These are phyloP conservation scores for Wickerhamomyces tratensis DNA, from an alignment of 805 yeast genomes.

Conservation along the genomic window DNA sequence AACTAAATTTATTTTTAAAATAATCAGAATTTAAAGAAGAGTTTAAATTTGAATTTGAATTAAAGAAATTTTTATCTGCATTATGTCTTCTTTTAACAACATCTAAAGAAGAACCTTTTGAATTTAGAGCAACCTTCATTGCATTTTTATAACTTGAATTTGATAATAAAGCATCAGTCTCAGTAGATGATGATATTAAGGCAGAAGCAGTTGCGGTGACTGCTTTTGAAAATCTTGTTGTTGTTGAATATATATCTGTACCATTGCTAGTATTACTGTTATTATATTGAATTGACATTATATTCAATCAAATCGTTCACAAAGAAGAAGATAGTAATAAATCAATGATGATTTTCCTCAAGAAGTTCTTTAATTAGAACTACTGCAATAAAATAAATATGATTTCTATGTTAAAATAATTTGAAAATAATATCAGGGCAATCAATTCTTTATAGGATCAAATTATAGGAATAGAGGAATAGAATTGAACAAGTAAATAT, in stretches of 20 bases:
- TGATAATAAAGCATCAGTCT: conserved; percentile 26
- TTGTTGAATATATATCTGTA: conserved; percentile 17
- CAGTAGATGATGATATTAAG: conserved; percentile 20
- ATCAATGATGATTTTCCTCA: too few relatives aligned
- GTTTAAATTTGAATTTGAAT: conserved; percentile 20
- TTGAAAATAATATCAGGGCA: too few relatives aligned
- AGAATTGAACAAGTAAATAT: too few relatives aligned
- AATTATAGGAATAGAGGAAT: too few relatives aligned
- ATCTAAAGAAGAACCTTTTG: conserved; percentile 22
- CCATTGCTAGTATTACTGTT: neutral
- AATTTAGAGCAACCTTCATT: conserved; percentile 31
- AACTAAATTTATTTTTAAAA: conserved; percentile 27
- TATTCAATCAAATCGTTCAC: neutral
- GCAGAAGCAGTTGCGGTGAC: conserved; percentile 50
- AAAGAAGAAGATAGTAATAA: too few relatives aligned
- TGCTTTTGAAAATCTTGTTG: conserved; percentile 33
- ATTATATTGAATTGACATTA: neutral
- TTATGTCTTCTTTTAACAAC: conserved; percentile 20
- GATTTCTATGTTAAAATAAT: too few relatives aligned
- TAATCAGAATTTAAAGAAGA: conserved; percentile 20
- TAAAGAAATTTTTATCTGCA: conserved; percentile 2
- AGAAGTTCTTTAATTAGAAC: too few relatives aligned
- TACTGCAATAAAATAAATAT: too few relatives aligned
- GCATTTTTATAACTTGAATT: conserved; percentile 33
- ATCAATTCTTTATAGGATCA: too few relatives aligned